Evolutionary conservation across 148 eudicot species (phyloP).

Genomic region (Fallopia convolvulus): DNA sequence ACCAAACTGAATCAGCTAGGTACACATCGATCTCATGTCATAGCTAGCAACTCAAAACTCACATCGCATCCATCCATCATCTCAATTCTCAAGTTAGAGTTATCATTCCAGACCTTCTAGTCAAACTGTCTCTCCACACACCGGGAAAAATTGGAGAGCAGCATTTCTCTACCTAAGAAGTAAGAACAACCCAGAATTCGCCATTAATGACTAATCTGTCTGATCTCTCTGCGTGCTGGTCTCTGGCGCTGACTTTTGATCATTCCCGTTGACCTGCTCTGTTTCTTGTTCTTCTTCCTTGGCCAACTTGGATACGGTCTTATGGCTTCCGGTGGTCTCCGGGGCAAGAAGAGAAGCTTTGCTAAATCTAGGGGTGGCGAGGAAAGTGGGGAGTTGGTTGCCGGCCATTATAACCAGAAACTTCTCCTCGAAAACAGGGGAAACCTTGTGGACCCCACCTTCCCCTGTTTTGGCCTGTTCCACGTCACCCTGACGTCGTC

Average conservation of each 20-base stretch:
- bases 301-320: not conserved
- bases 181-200: not conserved
- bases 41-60: too few species aligned
- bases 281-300: slow-evolving; percentile 5
- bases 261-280: not conserved
- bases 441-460: slow-evolving; percentile 11
- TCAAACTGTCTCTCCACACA: not conserved
- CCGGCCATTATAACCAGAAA: slow-evolving; percentile 81
- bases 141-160: slow-evolving; percentile 4
- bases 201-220: not conserved
- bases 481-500: slow-evolving; percentile 22
- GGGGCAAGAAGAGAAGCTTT: slow-evolving; percentile 13
- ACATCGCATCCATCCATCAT: not conserved
- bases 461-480: slow-evolving; percentile 31
- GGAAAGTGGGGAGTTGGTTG: slow-evolving; percentile 49
- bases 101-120: not conserved
- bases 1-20: not conserved
- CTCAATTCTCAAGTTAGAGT: not conserved
- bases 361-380: slow-evolving; percentile 58
- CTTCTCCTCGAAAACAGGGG: slow-evolving; percentile 48
- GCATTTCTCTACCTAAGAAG: not conserved
- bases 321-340: not conserved
- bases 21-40: not conserved
- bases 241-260: not conserved
- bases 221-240: not conserved